Base-by-base conservation (phyloP, 177 flowering plant species). In the Telopea speciosissima region DNA sequence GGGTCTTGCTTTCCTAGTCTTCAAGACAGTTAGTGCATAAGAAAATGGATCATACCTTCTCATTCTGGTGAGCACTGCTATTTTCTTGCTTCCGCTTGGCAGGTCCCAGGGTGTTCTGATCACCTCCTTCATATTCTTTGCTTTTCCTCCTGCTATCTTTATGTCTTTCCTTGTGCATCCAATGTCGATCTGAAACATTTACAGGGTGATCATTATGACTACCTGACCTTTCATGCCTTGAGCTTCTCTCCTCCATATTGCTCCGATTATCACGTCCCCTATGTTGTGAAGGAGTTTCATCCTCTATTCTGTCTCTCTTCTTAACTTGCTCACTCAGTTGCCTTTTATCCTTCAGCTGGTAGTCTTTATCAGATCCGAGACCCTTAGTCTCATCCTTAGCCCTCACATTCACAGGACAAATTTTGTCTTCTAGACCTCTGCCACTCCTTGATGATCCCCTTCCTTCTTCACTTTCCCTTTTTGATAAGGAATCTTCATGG, bases 381-480 rank as follows among this genome's bases (percentile, higher is more conserved):
- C 70, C 81, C 70, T 78, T 89, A 63, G 82, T 70, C 5, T 91
- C 98, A 73, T 91, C 96, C 76, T 84, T 90, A 22, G 69, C 77
- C 76, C 90, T 83, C 21, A 79, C 73, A 75, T 81, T 86, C 75
- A 82, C 81, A 33, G 64, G 74, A 92, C 89, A 77, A 64, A 78
- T 61, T 80, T 80, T 86, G 25, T 88, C 97, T 65, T 90, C 98
- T 31, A 75, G 67, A 72, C 72, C 83, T 60, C 91, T 82, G 3
- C 79, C 87, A 81, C 86, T 78, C 74, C 87, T 85, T 28, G 74
- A 62, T 62, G 83, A 24, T 62, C 74, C 84, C 66, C 88, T 79
- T 42, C 80, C 86, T 65, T 84, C 97, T 71, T 87, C 93, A 83
- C 89, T 87, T 45, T 92, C 91, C 68, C 88, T 76, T 70, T 78